Base-by-base conservation (phyloP, 345 rosid genomes). In the Salix viminalis region DNA sequence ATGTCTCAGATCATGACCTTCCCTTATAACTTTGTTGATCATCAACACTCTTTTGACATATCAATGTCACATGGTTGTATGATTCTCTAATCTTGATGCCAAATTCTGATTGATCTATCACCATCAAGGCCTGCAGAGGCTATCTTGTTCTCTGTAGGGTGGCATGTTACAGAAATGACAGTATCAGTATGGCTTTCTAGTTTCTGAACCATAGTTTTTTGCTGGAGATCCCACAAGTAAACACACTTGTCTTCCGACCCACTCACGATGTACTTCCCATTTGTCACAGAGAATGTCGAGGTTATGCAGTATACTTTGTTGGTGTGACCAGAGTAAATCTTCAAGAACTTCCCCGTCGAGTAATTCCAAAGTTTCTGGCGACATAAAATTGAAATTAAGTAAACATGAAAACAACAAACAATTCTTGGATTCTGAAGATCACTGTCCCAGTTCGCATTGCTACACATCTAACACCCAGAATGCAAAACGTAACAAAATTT, bases 201-300 rank as follows among this genome's bases (percentile, higher is more conserved):
- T 79, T 82, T 96, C 88, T 93, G 98, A 65, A 96, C 54, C 90
- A 91, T 81, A 28, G 90, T 91, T 82, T 88, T 93, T 76, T 81
- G 88, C 80, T 96, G 99, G 64, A 96, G 90, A 89, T 96, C 97
- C 99, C 99, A 96, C 28, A 96, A 65, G 82, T 92, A 96, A 37
- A 96, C 89, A 72, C 96, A 92, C 14, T 87, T 86, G 66, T 93
- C 99, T 78, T 96, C 99, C 7, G 99, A 96, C 46, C 98, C 99
- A 32, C 99, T 93, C 19, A 96, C 98, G 44, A 96, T 96, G 75
- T 89, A 96, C 73, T 93, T 96, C 60, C 97, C 99, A 39, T 88
- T 91, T 8, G 98, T 96, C 58, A 96, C 99, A 0, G 99, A 92
- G 85, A 96, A 96, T n/a, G 99, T 93, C 1, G 99, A 84, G 70